Evolutionary conservation across 306 rosid species (phyloP).

Genomic region (Pachyrhizus erosus): DNA sequence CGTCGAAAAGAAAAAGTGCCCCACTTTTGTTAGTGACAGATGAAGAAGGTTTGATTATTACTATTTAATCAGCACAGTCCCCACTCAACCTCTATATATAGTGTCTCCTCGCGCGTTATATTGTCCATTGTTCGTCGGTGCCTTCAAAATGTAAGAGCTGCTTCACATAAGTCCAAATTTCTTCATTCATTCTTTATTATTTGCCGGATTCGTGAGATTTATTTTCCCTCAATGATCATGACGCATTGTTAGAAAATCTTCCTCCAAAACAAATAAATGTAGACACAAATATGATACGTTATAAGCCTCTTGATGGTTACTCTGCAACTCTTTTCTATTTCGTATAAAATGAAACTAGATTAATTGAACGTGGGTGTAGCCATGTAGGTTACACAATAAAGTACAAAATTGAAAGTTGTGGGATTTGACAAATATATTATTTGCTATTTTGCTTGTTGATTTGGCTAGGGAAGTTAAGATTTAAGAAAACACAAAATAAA

Average conservation of each 20-base stretch:
- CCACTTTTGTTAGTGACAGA: neutral
- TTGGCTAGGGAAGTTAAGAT: neutral
- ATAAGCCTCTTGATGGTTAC: neutral
- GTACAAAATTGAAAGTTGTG: neutral
- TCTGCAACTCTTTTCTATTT: neutral
- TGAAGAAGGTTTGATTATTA: neutral
- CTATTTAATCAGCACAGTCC: neutral
- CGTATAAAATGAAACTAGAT: neutral
- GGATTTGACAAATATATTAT: neutral
- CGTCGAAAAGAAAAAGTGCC: neutral
- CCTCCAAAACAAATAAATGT: neutral
- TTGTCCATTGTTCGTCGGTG: constrained; percentile 5
- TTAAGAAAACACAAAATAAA: no score
- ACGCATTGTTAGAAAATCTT: neutral
- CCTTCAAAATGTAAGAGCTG: neutral
- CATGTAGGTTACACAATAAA: neutral
- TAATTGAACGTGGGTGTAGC: neutral
- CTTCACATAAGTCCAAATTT: neutral
- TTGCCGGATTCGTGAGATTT: neutral
- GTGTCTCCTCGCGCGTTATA: neutral
- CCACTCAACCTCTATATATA: neutral
- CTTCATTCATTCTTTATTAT: neutral
- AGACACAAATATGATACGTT: neutral
- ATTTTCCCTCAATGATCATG: neutral
- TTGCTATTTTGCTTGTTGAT: neutral